Evolutionary conservation across 306 rosid species (phyloP), one percentile per base, ranked within the genome.

Genomic region (Cicer chorassanicum): DNA sequence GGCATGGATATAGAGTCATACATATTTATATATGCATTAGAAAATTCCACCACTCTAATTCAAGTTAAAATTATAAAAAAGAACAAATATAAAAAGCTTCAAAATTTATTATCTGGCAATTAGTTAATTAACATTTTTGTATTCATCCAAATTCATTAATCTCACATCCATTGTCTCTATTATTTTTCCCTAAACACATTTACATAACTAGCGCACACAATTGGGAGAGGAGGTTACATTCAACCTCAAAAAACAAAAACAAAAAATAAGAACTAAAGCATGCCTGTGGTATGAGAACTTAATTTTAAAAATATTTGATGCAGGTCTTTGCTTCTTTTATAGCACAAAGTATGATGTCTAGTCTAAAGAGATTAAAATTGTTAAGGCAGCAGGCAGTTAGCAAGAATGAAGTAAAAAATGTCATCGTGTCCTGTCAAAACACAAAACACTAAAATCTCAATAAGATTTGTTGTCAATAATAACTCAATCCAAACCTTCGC

Each of bases 401-500:
- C 60, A 9, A 78, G 19, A 60, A 56, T 14, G 6, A 75, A 65
- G 54, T 41, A 8, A 18, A 71, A 72, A 67, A 1, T 78, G 43
- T 38, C 49, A 40, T 21, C 5, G 10, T 44, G 9, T 34, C 70
- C 5, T 65, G 50, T 66, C 49, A 50, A 65, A 43, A 65, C 68
- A 63, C 51, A 18, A 44, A 18, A 60, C 29, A 11, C 29, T 5
- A 40, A 76, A 65, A 7, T 6, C 24, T 48, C 15, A 59, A 59
- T 19, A 29, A 60, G 6, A 13, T 46, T 19, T 15, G 14, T 45
- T 60, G 68, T 55, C 76, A 81, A 62, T 75, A 68, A 16, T 49
- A 61, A 68, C 68, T 69, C 64, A 53, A 57, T 19, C 57, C 65
- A 63, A 70, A 43, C 54, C 69, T 75, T 68, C 49, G 18, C 8